A percentile compares a stretch with the other conserved stretches of the same genome.
Evolutionary conservation across 352 stramenopile genomes (phyloP).

Genomic region (Globisporangium cylindrosporum): DNA sequence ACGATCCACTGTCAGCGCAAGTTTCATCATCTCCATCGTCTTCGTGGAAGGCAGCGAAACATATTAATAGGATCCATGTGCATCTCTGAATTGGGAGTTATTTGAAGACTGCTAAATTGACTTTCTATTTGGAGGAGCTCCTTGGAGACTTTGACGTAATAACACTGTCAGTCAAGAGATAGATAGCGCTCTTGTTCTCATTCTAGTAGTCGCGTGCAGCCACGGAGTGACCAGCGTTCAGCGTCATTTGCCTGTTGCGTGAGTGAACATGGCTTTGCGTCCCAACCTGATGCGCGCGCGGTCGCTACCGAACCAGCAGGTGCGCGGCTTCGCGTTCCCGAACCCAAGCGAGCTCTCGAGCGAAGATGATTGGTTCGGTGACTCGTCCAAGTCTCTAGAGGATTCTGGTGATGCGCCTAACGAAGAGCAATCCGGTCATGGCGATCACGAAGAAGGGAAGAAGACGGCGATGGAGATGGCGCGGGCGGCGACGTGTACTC

Average conservation of each 20-base stretch:
- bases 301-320: not conserved
- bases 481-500: not conserved
- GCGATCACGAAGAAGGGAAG: not conserved
- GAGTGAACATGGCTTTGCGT: not conserved
- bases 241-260: not conserved
- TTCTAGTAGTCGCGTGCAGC: not conserved
- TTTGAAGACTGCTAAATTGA: not conserved
- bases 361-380: not conserved
- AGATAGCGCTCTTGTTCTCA: not conserved
- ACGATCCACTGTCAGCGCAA: not conserved
- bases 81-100: not conserved
- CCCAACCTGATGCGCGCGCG: not conserved
- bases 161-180: not conserved
- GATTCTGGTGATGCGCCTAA: not conserved
- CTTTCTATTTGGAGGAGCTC: not conserved
- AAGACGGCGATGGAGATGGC: not conserved
- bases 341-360: constrained; percentile 2
- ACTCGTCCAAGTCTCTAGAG: not conserved
- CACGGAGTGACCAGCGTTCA: not conserved
- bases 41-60: not conserved
- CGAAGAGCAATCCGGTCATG: not conserved
- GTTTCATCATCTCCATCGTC: not conserved
- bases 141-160: not conserved
- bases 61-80: not conserved
- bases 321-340: not conserved